Conservation (phyloP, 2,329 filamentous ascomycete species). For the Ophiocordyceps sinensis region DNA sequence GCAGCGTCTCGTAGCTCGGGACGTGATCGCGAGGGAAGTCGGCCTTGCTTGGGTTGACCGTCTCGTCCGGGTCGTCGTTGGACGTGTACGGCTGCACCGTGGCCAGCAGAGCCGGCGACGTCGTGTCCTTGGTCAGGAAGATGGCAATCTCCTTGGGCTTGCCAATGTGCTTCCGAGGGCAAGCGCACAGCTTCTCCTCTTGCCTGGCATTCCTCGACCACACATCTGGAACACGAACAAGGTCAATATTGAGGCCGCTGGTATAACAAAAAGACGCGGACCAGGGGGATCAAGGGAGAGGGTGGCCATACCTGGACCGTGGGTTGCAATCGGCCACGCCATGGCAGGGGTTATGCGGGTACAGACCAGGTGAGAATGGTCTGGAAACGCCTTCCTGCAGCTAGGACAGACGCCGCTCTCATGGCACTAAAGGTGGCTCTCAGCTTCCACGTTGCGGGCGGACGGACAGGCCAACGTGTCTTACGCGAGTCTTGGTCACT, state of each 20-base stretch:
- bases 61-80: constrained; percentile 14
- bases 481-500: constrained; percentile 32
- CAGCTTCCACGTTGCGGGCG: background rate
- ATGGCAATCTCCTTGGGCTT: constrained; percentile 21
- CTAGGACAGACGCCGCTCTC: constrained; percentile 26
- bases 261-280: background rate
- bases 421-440: constrained; percentile 17
- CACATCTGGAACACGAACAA: constrained; percentile 14
- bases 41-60: constrained; percentile 16
- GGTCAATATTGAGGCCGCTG: background rate
- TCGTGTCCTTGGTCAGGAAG: constrained; percentile 18
- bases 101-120: constrained; percentile 24
- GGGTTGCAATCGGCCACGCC: constrained; percentile 23
- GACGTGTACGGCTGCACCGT: constrained; percentile 23
- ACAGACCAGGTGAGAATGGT: constrained; percentile 25
- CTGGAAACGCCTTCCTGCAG: constrained; percentile 25
- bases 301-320: constrained; percentile 18
- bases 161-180: constrained; percentile 21
- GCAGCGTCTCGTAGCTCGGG: constrained; percentile 18
- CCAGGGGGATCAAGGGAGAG: background rate
- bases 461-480: constrained; percentile 10
- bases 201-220: constrained; percentile 20
- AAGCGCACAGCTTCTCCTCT: constrained; percentile 18
- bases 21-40: constrained; percentile 22
- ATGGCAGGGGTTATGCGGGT: constrained; percentile 21